Evolutionary conservation across 805 yeast genomes (phyloP).

Genomic region (Ogataea haglerorum): DNA sequence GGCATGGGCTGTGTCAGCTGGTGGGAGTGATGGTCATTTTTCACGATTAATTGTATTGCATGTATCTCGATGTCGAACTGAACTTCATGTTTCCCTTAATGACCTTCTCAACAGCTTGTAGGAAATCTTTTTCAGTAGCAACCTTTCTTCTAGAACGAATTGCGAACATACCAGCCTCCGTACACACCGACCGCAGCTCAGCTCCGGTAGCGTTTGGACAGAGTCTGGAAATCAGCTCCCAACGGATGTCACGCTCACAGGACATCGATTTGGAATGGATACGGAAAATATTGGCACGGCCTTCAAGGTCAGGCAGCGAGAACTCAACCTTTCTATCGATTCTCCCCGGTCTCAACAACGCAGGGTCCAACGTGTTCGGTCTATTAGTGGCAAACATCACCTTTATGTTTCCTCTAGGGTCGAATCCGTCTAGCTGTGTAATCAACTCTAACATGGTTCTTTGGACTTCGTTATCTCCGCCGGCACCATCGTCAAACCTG

Average conservation of each 20-base stretch:
- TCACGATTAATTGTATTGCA: constrained; percentile 80
- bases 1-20: constrained; percentile 96
- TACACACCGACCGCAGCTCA: constrained; percentile 95
- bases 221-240: constrained; percentile 96
- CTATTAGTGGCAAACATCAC: constrained; percentile 99
- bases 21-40: constrained; percentile 62
- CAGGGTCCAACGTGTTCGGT: constrained; percentile 97
- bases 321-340: constrained; percentile 98
- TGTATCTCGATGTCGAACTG: constrained; percentile 93
- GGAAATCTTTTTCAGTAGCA: constrained; percentile 96
- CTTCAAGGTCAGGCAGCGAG: constrained; percentile 93
- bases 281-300: constrained; percentile 95
- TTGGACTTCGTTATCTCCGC: constrained; percentile 98
- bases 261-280: constrained; percentile 98
- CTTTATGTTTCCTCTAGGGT: constrained; percentile 97
- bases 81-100: constrained; percentile 98
- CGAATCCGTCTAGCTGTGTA: constrained; percentile 97
- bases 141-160: constrained; percentile 97
- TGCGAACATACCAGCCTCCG: constrained; percentile 99
- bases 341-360: constrained; percentile 96
- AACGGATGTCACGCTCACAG: constrained; percentile 93
- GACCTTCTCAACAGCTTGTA: constrained; percentile 97
- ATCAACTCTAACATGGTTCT: constrained; percentile 98
- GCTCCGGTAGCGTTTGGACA: constrained; percentile 99
- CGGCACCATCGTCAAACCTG: constrained; percentile 99